phyloP scores from a whole-genome alignment of 1,284 basidiomycete genomes.

The Lignosus rhinocerotis region DNA sequence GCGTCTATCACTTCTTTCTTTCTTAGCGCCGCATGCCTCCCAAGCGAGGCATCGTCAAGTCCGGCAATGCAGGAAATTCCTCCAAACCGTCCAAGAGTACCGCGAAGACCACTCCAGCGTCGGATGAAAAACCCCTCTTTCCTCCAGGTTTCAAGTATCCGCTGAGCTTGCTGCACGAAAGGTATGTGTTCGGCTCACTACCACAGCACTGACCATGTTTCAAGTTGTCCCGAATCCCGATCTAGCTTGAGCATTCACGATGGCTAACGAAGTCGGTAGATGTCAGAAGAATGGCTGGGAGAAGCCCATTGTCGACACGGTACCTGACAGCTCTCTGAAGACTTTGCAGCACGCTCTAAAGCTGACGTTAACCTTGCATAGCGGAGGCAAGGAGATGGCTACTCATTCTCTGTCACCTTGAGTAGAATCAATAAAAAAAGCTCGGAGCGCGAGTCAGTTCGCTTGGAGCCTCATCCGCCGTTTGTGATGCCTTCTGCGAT shows the following conservation, averaged over 20 bases:
- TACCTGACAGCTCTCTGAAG: conserved; percentile 36
- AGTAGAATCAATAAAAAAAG: conserved; percentile 69
- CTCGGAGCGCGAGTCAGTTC: conserved; percentile 68
- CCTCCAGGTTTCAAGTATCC: conserved; percentile 84
- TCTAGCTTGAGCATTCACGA: too few species aligned
- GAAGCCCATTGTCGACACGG: conserved; percentile 72
- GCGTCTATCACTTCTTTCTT: conserved; percentile 5
- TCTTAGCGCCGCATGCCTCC: conserved; percentile 57
- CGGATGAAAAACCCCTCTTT: conserved; percentile 62
- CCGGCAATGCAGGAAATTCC: conserved; percentile 85
- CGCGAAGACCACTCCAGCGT: conserved; percentile 17
- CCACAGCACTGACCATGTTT: neutral
- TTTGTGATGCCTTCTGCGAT: conserved; percentile 60
- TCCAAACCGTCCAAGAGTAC: conserved; percentile 51
- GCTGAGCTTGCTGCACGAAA: conserved; percentile 74
- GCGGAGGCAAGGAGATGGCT: conserved; percentile 50
- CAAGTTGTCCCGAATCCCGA: too few species aligned
- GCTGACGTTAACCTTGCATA: conserved; percentile 31
- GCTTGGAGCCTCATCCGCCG: conserved; percentile 71
- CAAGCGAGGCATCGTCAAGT: conserved; percentile 76
- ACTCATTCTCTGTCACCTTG: conserved; percentile 66
- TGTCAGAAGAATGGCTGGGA: conserved; percentile 90
- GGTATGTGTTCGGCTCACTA: conserved; percentile 37
- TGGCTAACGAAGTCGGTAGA: conserved; percentile 36
- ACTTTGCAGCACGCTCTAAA: neutral